Evolutionary conservation across 148 eudicot species (phyloP), one percentile per base, ranked within the genome.

Genomic region (Rhododendron simsii): DNA sequence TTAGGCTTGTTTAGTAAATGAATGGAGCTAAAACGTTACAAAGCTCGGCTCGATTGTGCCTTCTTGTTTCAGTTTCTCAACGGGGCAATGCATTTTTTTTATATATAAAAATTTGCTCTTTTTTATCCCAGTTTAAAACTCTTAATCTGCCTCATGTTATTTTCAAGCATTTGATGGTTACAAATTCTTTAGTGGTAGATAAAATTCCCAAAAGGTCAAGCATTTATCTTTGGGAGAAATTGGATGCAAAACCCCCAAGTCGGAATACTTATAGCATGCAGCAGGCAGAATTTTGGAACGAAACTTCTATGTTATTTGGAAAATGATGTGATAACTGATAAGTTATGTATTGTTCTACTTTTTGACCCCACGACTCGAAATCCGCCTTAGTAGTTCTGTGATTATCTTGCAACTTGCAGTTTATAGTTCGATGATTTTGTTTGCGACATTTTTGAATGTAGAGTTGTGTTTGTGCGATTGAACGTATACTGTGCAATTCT

Each of bases 401-500:
- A 5, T 61, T 61, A 20, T 21, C 71, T n/a, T 63, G 26, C 13
- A 23, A 63, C 8, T 63, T 63, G 71, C 3, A 1, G 45, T 21
- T 9, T 8, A 8, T 23, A n/a, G 11, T 63, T 63, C 71, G 3
- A n/a, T 21, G n/a, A 23, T 63, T 7, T 63, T 63, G 71, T n/a
- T 7, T 63, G 10, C 4, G 95, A 94, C 89, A 35, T 20, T 2
- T 50, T 35, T 73, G 5, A 14, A 15, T 41, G 13, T 11, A n/a
- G 2, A 45, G 2, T 14, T 35, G 21, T 21, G 13, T 78, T 78
- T 45, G 81, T 44, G 28, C 7, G 82, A 84, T 88, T 71, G 20
- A 55, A 55, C 26, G 73, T 81, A 45, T 18, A 9, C n/a, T 45
- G 81, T 23, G 30, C 2, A 71, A 84, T 88, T 71, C 11, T 78